Base-by-base conservation (phyloP, 2,329 filamentous ascomycete genomes). In the Fusarium sp. region DNA sequence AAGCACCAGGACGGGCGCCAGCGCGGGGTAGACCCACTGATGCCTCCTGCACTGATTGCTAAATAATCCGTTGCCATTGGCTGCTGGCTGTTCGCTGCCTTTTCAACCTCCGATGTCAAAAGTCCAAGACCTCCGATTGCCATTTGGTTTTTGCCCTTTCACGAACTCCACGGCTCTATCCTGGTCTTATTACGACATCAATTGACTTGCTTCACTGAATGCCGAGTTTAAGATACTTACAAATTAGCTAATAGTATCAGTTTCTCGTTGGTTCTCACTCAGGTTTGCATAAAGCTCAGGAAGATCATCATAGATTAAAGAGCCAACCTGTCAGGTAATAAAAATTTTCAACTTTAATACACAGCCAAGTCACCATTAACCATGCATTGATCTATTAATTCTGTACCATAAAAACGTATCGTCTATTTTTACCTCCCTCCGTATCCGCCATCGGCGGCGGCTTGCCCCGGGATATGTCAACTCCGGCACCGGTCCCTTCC, bases 1-100 rank as follows among this genome's bases (percentile, higher is more conserved):
- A 31, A 57, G 57, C 57, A 41, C 38, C 59, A 71, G 57, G 38
- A 53, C 53, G 56, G 68, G 47, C 64, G 56, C 64, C 69, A 74
- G 73, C 74, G 72, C 72, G 74, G 74, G 72, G 72, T 75, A 76
- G 67, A 59, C 58, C 64, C 68, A 72, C 73, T 65, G 49, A 37
- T 39, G 53, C 49, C 64, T 60, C 56, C 68, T 70, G 54, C 63
- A 58, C 66, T 73, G 74, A 76, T 77, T 77, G 74, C 60, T 76
- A 77, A 77, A 73, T 73, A 31, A 46, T 31, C 33, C 21, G 50
- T 35, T 31, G 7, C 44, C 41, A 77, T 77, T 77, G 74, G 75
- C 44, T 37, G 28, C 43, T 37, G 18, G 16, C 48, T 48, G 63
- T 73, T 74, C 59, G 63, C 68, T 53, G 59, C 66, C 57, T 59